A percentile compares a stretch with the other conserved stretches of the same genome.
phyloP scores from a whole-genome alignment of 1,284 basidiomycete species.

The Cryptococcus sp. region DNA sequence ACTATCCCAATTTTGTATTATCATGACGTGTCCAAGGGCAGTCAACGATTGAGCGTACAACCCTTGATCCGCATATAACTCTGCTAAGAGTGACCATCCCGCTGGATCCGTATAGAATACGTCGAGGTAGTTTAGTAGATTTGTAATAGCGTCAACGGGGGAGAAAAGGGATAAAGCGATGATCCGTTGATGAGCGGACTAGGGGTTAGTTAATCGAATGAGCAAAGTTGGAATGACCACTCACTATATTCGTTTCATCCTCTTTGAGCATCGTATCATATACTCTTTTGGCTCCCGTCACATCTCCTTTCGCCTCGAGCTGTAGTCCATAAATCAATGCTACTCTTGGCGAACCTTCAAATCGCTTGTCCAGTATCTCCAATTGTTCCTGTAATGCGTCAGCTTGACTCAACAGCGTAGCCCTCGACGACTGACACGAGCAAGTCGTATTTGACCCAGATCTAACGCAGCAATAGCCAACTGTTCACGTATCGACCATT shows the following conservation, averaged over 20 bases:
- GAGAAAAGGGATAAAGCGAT: constrained; percentile 57
- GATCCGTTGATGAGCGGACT: constrained; percentile 79
- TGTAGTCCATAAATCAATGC: constrained; percentile 78
- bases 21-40: constrained; percentile 37
- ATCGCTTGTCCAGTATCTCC: constrained; percentile 61
- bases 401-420: not conserved
- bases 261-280: constrained; percentile 62
- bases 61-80: constrained; percentile 72
- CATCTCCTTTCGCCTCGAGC: constrained; percentile 64
- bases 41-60: constrained; percentile 54
- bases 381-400: constrained; percentile 58
- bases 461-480: constrained; percentile 82
- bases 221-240: constrained; percentile 35
- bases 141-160: constrained; percentile 52
- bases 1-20: constrained; percentile 40
- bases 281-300: constrained; percentile 48
- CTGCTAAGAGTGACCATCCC: constrained; percentile 89
- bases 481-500: constrained; percentile 85
- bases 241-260: constrained; percentile 71
- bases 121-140: constrained; percentile 77
- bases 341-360: constrained; percentile 77
- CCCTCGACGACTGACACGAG: constrained; percentile 60
- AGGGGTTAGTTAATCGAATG: not conserved
- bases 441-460: constrained; percentile 68
- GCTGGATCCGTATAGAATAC: constrained; percentile 89